Base-by-base conservation (phyloP, 148 eudicot genomes). In the Diospyros kaki region DNA sequence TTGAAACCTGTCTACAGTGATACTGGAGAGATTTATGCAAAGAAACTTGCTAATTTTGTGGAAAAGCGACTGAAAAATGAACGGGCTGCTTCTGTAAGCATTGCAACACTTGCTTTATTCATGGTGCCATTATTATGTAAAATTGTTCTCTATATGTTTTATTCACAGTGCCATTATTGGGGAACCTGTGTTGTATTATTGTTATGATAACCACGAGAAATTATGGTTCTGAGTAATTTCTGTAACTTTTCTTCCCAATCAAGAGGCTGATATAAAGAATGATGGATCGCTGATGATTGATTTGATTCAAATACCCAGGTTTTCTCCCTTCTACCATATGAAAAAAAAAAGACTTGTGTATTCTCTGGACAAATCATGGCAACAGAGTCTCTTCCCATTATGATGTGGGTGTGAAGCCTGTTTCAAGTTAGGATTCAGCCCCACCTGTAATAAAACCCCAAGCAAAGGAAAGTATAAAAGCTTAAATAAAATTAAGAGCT, bases 21-120 rank as follows among this genome's bases (percentile, higher is more conserved):
- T 81, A 73, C 87, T 71, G 99, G 99, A 18, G 97, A 89, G 79
- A 75, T 92, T 72, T 95, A 95, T 83, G 90, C 94, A 74, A 95
- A 89, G 89, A 95, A 95, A 82, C 97, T 95, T 83, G 91, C 96
- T 66, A 93, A 90, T 83, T 95, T 95, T 76, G 96, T 95, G 73
- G 97, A 95, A 63, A 95, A 92, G 78, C 82, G 99, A 74, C 91
- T 95, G 77, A 91, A 95, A 86, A 84, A 86, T 77, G 97, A 92
- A 73, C 86, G 86, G 55, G 96, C 99, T 82, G 99, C 99, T 83
- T 95, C 96, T 73, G 99, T 95, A 90, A 95, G 99, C 80, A 75
- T 80, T 58, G 55, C 43, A 39, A 73, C 53, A 10, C 60, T 6
- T 13, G 56, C 41, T 66, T 40, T 63, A 6, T 40, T 59, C 50